Base-by-base conservation (phyloP, 176 grass and related monocot species). In the Ananas comosus region DNA sequence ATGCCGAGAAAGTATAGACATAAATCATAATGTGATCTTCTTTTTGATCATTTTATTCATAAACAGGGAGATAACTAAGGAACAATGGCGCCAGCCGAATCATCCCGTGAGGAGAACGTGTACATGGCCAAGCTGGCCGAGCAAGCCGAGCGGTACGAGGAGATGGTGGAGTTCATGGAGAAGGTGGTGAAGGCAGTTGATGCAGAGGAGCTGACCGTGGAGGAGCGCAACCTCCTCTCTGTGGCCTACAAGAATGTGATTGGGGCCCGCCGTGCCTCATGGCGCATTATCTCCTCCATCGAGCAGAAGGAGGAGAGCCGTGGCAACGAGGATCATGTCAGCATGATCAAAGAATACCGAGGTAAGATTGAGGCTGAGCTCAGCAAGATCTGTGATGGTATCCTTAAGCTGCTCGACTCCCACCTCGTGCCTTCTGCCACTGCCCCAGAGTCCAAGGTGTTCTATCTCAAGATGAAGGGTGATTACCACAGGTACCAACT, bases 271-370 rank as follows among this genome's bases (percentile, higher is more conserved):
- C 67, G 83, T 51, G 83, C 83, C 0, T 86, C 83, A 9, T 86
- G 83, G 83, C 80, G 83, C 42, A 86, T 86, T 66, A 74, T 86
- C 70, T 86, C 83, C 12, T 86, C 83, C 58, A 86, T 86, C 17
- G 83, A 86, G 83, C 83, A 86, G 79, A 86, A 86, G 75, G 83
- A 86, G 66, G 83, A 86, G 66, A 86, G 79, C 75, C 84, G 84
- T 17, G 84, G 84, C 0, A 86, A 86, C 2, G 75, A 86, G 66
- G 58, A 76, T n/a, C 80, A 86, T 63, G 84, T 86, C 0, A 29
- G 58, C 10, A 49, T 68, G 13, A 86, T 86, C 48, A 86, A 86
- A 71, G 84, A 78, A 70, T 86, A 86, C 59, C 84, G 79, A 10
- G 72, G 79, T 50, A 81, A 67, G 83, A 80, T 86, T 47, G 83